Evolutionary conservation across 2,329 filamentous ascomycete species (phyloP).

Genomic region (Septoria petroselini): DNA sequence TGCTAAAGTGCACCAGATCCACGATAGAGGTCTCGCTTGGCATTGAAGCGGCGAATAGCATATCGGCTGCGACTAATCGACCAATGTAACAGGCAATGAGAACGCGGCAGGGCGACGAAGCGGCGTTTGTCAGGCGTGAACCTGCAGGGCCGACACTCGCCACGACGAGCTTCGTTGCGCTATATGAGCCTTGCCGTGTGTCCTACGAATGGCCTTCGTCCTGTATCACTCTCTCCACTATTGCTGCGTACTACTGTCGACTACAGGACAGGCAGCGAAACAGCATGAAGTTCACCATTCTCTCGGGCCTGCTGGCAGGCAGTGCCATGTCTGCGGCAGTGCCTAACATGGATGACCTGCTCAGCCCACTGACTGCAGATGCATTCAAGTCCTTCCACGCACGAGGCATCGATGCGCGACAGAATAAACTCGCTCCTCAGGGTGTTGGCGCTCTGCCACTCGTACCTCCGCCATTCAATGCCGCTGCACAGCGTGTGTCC

Average conservation of each 20-base stretch:
- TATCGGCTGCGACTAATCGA: not conserved
- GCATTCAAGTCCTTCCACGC: constrained; percentile 4
- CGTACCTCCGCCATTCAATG: constrained; percentile 34
- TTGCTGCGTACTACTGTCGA: not conserved
- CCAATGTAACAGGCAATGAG: not conserved
- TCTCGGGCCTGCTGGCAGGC: constrained; percentile 1
- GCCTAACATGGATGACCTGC: constrained; percentile 2
- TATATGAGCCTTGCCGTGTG: not conserved
- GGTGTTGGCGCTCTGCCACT: constrained; percentile 30
- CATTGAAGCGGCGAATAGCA: not conserved
- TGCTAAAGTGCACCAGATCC: not conserved
- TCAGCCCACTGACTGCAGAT: constrained; percentile 1
- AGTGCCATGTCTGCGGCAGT: constrained; percentile 8
- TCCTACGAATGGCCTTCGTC: not conserved
- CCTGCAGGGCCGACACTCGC: not conserved
- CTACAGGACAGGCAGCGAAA: not conserved
- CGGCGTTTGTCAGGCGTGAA: constrained; percentile 5
- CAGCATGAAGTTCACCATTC: constrained; percentile 6
- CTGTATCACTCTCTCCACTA: not conserved
- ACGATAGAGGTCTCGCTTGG: not conserved
- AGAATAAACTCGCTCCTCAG: constrained; percentile 21
- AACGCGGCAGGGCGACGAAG: not conserved
- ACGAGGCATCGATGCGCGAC: not conserved
- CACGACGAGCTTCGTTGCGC: not conserved
- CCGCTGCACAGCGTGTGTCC: constrained; percentile 32